Evolutionary conservation across 164 flowering plant species (phyloP).

Genomic region (Tinospora cordifolia): DNA sequence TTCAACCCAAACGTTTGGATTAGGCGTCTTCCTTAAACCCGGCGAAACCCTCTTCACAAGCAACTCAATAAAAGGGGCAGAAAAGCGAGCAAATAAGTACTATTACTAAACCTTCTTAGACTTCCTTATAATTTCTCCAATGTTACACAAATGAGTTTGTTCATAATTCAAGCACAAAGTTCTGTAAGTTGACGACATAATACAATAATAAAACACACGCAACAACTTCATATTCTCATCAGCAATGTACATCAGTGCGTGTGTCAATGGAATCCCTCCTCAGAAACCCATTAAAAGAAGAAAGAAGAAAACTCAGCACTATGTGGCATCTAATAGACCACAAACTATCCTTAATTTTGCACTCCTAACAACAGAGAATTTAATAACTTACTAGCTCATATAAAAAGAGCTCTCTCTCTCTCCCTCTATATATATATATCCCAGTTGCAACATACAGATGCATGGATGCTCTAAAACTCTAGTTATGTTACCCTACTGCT

Average conservation of each 20-base stretch:
- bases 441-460: neutral
- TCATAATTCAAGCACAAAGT: neutral
- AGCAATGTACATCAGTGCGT: constrained; percentile 11
- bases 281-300: no score
- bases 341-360: neutral
- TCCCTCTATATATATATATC: no score
- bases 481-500: constrained; percentile 6
- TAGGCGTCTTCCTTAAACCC: no score
- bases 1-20: no score
- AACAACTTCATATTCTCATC: constrained; percentile 11
- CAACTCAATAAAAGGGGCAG: no score
- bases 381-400: neutral
- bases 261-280: constrained; percentile 8
- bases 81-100: neutral
- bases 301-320: neutral
- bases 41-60: no score
- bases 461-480: neutral
- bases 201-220: neutral
- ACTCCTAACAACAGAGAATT: neutral
- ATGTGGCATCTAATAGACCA: constrained; percentile 19
- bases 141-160: constrained; percentile 2
- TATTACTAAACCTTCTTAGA: neutral
- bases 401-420: neutral
- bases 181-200: neutral
- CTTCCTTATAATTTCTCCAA: neutral